Conservation (phyloP, 345 rosid species). For the Syzygium aqueum region DNA sequence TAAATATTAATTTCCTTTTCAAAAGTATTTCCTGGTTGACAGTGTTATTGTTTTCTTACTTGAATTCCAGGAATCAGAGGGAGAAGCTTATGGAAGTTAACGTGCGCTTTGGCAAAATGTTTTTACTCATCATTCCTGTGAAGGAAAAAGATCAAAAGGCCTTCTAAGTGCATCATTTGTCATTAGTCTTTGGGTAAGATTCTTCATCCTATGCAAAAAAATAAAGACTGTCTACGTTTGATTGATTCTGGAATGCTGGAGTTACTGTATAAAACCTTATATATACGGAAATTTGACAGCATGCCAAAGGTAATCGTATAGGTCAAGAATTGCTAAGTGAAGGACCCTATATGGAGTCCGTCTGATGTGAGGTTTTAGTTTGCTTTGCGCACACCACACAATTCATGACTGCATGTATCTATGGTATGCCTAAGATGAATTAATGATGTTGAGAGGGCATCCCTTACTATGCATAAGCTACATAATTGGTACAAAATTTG, state of each 20-base stretch:
- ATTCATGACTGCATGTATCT: not conserved
- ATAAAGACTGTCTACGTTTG: fast-evolving
- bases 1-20: not conserved
- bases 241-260: not conserved
- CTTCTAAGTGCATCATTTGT: not conserved
- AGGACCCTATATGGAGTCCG: not conserved
- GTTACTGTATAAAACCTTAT: not conserved
- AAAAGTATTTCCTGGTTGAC: not conserved
- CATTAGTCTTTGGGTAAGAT: not conserved
- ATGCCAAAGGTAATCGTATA: not conserved
- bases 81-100: not conserved
- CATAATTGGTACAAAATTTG: not conserved
- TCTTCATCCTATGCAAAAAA: not conserved
- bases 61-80: fast-evolving
- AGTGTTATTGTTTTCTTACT: not conserved
- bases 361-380: not conserved
- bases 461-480: not conserved
- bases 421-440: not conserved
- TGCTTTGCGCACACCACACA: not conserved
- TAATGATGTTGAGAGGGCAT: not conserved
- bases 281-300: not conserved
- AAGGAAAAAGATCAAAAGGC: not conserved
- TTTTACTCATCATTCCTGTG: not conserved
- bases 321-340: not conserved
- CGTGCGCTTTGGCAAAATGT: not conserved